phyloP scores from a whole-genome alignment of 371 early-diverging fungal species.

The Syncephalastrum contaminatum region DNA sequence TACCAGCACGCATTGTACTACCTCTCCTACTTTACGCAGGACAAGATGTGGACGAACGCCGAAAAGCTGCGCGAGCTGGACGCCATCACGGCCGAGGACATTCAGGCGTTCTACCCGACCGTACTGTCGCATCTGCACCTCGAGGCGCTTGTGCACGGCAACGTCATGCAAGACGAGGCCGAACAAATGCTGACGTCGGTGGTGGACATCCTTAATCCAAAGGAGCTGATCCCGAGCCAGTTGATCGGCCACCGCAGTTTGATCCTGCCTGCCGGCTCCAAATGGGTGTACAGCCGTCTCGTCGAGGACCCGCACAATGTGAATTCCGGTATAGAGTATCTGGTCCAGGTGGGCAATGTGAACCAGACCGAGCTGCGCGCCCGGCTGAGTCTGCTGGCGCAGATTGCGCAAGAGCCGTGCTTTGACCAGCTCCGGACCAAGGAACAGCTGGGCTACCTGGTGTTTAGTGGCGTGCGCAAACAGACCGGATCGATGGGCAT shows the following conservation, averaged over 20 bases:
- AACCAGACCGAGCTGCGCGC: constrained; percentile 60
- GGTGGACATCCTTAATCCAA: constrained; percentile 54
- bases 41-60: constrained; percentile 77
- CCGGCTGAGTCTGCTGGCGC: constrained; percentile 66
- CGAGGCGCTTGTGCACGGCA: constrained; percentile 86
- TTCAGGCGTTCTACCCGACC: constrained; percentile 71
- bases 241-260: constrained; percentile 62
- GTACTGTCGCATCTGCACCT: constrained; percentile 69
- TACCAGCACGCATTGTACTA: constrained; percentile 80
- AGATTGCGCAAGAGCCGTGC: constrained; percentile 83
- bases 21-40: constrained; percentile 73
- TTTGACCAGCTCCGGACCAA: constrained; percentile 92
- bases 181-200: constrained; percentile 57
- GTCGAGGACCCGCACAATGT: constrained; percentile 79
- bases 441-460: constrained; percentile 85
- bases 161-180: constrained; percentile 67
- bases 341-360: constrained; percentile 65
- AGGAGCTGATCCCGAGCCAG: constrained; percentile 61
- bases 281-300: constrained; percentile 61
- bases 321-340: constrained; percentile 87
- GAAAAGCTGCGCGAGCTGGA: constrained; percentile 68
- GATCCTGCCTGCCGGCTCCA: constrained; percentile 59
- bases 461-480: constrained; percentile 66
- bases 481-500: constrained; percentile 62
- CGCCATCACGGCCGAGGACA: constrained; percentile 65